Evolutionary conservation across 169 alveolate species (phyloP), one percentile per base, ranked within the genome.

Genomic region (Plasmodium ovale): DNA sequence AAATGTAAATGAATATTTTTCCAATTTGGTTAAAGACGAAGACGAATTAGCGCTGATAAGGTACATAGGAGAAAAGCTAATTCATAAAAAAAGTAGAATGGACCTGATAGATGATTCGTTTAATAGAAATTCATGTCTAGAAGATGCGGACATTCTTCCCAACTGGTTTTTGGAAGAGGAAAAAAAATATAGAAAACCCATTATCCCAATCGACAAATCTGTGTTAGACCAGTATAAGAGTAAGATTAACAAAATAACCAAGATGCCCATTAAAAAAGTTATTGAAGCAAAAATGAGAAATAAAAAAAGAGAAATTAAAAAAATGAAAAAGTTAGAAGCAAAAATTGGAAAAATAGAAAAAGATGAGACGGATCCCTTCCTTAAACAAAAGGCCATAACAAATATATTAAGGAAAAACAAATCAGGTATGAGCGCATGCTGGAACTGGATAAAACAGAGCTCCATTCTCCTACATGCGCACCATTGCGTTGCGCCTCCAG

Each of bases 151-250:
- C 95, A 95, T 87, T 29, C 93, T 98, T 12, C 99, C 99, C 47
- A 88, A 94, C 21, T 98, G 99, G 99, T 99, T 99, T 90, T 88
- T 88, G 14, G 99, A 98, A 59, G 99, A 99, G 65, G 99, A 99
- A 94, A 93, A 96, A 87, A 94, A 90, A 84, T 98, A 96, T 93
- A 96, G 95, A 88, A 95, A 92, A 79, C 98, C 98, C 1, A 97
- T 97, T 89, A 93, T 97, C 33, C 99, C 99, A 2, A 94, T 99
- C 25, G 97, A 99, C 54, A 98, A 97, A 93, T 99, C 98, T 59
- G 95, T 97, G 91, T 93, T 98, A 95, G 88, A 89, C 70, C 97
- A 96, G 42, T 99, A 98, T 92, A 96, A 95, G 87, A 97, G 95
- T 88, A 96, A 97, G 91, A 92, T 99, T 33, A 94, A 96, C 82